Conservation (phyloP, 2,329 filamentous ascomycete species). For the Fusarium pininemorale region DNA sequence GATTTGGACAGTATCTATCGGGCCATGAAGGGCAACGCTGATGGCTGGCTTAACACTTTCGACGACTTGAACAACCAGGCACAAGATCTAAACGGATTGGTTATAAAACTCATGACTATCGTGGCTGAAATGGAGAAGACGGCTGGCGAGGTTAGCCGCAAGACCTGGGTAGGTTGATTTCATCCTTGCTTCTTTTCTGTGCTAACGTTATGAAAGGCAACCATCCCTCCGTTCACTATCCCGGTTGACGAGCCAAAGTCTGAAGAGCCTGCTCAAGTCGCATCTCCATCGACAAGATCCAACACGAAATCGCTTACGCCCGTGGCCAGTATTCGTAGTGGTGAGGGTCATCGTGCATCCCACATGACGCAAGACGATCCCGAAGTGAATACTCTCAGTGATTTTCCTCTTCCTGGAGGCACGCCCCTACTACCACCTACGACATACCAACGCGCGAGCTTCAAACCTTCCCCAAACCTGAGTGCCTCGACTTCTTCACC, state of each 20-base stretch:
- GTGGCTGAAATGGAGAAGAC: conserved; percentile 87
- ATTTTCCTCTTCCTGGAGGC: conserved; percentile 41
- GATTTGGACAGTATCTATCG: conserved; percentile 77
- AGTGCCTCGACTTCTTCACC: conserved; percentile 19
- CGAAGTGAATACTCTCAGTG: conserved; percentile 39
- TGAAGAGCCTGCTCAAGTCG: conserved; percentile 10
- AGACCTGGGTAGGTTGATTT: conserved; percentile 69
- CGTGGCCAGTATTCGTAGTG: conserved; percentile 34
- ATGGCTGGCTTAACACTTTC: conserved; percentile 88
- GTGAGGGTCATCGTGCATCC: conserved; percentile 19
- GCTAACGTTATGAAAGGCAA: conserved; percentile 34
- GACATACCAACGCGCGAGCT: conserved; percentile 27
- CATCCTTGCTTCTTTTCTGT: neutral
- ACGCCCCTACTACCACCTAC: conserved; percentile 40
- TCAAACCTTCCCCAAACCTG: conserved; percentile 15
- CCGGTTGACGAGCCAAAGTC: conserved; percentile 14
- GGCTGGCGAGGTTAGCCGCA: conserved; percentile 83
- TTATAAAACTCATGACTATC: conserved; percentile 78
- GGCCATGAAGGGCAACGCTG: conserved; percentile 92
- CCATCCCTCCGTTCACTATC: conserved; percentile 40
- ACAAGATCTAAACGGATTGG: conserved; percentile 72
- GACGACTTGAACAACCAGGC: conserved; percentile 78
- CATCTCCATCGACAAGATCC: conserved; percentile 21
- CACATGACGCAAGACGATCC: conserved; percentile 11
- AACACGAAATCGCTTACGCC: conserved; percentile 15